Evolutionary conservation across 1,284 basidiomycete genomes (phyloP).

Genomic region (Anthracocystis walkeri): DNA sequence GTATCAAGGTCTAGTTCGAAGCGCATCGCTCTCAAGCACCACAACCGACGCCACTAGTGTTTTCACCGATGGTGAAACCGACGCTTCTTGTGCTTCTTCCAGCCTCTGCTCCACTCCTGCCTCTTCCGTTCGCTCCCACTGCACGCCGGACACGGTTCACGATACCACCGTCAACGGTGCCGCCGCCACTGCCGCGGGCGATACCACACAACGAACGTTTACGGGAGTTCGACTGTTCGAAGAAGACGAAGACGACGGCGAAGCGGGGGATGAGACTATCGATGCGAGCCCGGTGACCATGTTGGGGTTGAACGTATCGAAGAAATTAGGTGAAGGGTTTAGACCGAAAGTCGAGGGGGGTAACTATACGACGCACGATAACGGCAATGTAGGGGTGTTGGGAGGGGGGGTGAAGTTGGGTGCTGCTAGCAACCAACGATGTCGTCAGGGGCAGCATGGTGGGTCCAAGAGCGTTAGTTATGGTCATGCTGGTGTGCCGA

Average conservation of each 20-base stretch:
- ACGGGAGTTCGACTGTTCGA: constrained; percentile 37
- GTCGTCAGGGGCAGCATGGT: constrained; percentile 36
- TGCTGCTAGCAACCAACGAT: constrained; percentile 15
- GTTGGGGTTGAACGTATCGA: constrained; percentile 29
- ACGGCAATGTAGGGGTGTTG: constrained; percentile 63
- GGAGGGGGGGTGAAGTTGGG: constrained; percentile 61
- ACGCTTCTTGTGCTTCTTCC: too few species aligned
- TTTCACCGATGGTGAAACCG: constrained; percentile 19
- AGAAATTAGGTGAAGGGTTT: constrained; percentile 9
- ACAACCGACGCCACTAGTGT: constrained; percentile 45
- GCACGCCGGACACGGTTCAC: constrained; percentile 29
- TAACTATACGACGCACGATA: constrained; percentile 62
- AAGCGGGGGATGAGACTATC: constrained; percentile 47
- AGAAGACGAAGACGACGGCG: constrained; percentile 28
- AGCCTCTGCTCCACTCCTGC: constrained; percentile 44
- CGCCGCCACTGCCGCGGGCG: too few species aligned
- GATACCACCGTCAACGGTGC: constrained; percentile 33
- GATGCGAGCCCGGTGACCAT: constrained; percentile 11
- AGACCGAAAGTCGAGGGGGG: constrained; percentile 36
- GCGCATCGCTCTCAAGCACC: constrained; percentile 37
- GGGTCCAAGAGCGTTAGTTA: constrained; percentile 43
- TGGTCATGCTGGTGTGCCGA: too few species aligned
- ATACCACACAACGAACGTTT: constrained; percentile 34
- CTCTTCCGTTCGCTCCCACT: constrained; percentile 17
- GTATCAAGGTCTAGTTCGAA: constrained; percentile 30